A percentile compares a stretch with the other conserved stretches of the same genome.
phyloP scores from a whole-genome alignment of 2,329 filamentous ascomycete genomes.

The Xylariaceae sp. region DNA sequence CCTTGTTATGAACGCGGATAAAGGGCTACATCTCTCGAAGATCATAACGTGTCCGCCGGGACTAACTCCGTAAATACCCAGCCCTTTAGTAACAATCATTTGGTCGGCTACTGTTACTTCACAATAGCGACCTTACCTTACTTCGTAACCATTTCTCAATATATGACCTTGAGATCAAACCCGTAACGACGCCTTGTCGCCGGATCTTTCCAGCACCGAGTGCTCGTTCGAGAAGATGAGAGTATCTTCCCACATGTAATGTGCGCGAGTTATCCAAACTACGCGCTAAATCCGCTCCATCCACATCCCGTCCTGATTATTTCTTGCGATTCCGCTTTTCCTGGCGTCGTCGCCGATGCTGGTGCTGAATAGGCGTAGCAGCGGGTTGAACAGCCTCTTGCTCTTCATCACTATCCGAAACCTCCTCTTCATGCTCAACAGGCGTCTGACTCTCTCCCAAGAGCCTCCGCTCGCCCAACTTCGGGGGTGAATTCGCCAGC shows the following conservation, averaged over 20 bases:
- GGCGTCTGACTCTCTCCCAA: constrained; percentile 26
- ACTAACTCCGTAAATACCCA: too few species aligned
- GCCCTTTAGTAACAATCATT: too few species aligned
- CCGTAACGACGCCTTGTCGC: neutral
- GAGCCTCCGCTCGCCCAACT: constrained; percentile 24
- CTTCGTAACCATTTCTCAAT: too few species aligned
- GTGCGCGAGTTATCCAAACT: neutral
- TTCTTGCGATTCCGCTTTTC: neutral
- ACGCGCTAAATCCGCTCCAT: neutral
- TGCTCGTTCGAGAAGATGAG: neutral
- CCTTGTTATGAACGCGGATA: too few species aligned
- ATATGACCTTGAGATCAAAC: neutral
- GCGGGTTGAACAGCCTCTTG: neutral
- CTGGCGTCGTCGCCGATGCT: neutral
- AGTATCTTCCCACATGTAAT: neutral
- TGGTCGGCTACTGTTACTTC: too few species aligned
- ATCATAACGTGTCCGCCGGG: too few species aligned
- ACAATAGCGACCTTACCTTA: too few species aligned
- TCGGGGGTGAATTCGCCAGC: constrained; percentile 23
- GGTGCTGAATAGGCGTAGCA: constrained; percentile 2
- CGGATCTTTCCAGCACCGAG: neutral
- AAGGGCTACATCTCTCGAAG: too few species aligned
- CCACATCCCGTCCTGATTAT: neutral
- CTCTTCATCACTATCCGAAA: constrained; percentile 3
- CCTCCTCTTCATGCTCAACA: neutral